Evolutionary conservation across 2,329 filamentous ascomycete species (phyloP), one percentile per base, ranked within the genome.

Genomic region (Colletotrichum nymphaeae): DNA sequence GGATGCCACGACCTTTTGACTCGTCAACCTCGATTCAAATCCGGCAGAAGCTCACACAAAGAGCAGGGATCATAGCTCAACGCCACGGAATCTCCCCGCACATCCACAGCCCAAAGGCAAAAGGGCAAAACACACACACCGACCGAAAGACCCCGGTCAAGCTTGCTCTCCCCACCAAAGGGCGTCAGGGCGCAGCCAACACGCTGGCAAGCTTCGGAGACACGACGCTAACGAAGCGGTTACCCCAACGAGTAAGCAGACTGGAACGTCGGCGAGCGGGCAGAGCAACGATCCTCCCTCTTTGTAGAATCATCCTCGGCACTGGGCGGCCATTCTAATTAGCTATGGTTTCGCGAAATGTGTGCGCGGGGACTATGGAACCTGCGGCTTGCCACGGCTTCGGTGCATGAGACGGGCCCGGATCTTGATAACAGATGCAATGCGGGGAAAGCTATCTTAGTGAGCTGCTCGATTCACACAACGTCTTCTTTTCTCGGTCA

Each of bases 331-430:
- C 37, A 19, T 19, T 42, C 37, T 28, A 49, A 49, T 16, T 7
- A 22, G n/a, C 30, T 63, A 35, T 53, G 60, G 46, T 4, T 30
- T 52, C 24, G 60, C 67, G 37, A 60, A 49, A 35, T 22, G 59
- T 19, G 42, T n/a, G 42, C 19, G 42, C 42, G 42, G 16, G 42
- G 6, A 42, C 42, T 49, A 9, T 9, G 30, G 58, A 46, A 42
- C 37, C 26, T 37, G 55, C 67, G 71, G 71, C 67, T 73, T 73
- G 56, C 70, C 59, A 30, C 42, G 65, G 46, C 70, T 64, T 30
- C 32, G 65, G 46, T 46, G 58, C 67, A 64, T 35, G 37, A 49
- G 53, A 19, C 28, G 37, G 22, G n/a, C 26, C 70, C 35, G 26
- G 22, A 66, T 65, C 60, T 64, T 70, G 69, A 64, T 63, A 66